Conservation (phyloP, 192 early-diverging fungal species). For the Linnemannia schmuckeri region DNA sequence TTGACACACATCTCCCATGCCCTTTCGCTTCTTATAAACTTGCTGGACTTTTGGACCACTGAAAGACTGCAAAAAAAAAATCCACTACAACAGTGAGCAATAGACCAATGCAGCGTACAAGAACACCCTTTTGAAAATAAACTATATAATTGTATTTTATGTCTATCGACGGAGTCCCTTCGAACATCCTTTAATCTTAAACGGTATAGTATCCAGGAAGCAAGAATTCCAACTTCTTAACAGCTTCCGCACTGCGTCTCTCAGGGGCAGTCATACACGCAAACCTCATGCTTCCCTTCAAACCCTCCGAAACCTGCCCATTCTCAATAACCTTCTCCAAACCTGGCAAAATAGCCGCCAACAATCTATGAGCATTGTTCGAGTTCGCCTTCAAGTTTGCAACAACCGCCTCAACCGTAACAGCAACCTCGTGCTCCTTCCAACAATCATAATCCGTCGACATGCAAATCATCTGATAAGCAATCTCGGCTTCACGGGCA, state of each 20-base stretch:
- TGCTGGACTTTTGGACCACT: background rate
- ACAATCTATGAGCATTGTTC: slow-evolving; percentile 84
- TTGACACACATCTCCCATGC: background rate
- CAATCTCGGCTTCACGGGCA: slow-evolving; percentile 97
- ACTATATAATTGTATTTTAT: background rate
- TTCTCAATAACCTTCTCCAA: slow-evolving; percentile 72
- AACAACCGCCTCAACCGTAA: slow-evolving; percentile 90
- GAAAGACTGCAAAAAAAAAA: background rate
- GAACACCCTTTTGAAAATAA: background rate
- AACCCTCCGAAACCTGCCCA: slow-evolving; percentile 66
- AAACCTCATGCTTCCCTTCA: slow-evolving; percentile 88
- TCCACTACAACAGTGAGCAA: background rate
- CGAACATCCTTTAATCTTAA: background rate
- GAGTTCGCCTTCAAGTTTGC: slow-evolving; percentile 89
- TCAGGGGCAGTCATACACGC: slow-evolving; percentile 86
- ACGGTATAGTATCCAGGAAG: slow-evolving; percentile 82
- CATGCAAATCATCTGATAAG: slow-evolving; percentile 99
- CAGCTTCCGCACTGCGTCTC: slow-evolving; percentile 78
- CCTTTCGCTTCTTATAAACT: background rate
- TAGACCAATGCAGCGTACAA: no score
- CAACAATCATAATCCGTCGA: slow-evolving; percentile 98
- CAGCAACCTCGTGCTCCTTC: slow-evolving; percentile 83
- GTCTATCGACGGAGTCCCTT: background rate
- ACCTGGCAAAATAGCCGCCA: slow-evolving; percentile 83
- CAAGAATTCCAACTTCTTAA: slow-evolving; percentile 85